Evolutionary conservation across 768 basidiomycete genomes (phyloP), one percentile per base, ranked within the genome.

Genomic region (Collybia nuda): DNA sequence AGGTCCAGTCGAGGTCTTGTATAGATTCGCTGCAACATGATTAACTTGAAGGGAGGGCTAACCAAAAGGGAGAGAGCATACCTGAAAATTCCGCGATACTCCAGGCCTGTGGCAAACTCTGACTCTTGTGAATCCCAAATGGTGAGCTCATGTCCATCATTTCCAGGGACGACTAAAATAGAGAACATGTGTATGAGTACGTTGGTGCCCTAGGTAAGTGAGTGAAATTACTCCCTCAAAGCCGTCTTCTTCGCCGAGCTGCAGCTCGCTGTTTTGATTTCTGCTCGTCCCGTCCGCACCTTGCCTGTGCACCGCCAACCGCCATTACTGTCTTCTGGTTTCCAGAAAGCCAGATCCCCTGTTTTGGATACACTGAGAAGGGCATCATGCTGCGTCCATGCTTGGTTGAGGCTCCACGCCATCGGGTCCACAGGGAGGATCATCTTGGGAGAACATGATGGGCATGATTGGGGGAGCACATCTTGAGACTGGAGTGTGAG

Each of bases 121-220:
- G 90, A 94, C 66, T 90, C 90, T 45, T 88, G 88, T 0, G 94
- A 97, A 67, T 98, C 93, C 96, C 96, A 98, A 15, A 98, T 93
- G 0, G 93, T 93, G 40, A 98, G 67, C 62, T 95, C 92, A 51
- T 89, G 78, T 0, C 86, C 87, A 17, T 81, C 78, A 0, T 74
- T 59, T 14, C 70, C 64, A 4, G 77, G 71, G 12, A 86, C 82
- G 53, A 93, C 91, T 93, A 17, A 2, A 38, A 50, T 38, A 41
- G 32, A 50, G 44, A 19, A 58, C 50, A 46, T 26, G n/a, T 7
- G 46, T 51, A 45, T 54, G 44, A 26, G 46, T 6, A 23, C 37
- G 24, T n/a, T n/a, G n/a, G 35, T 15, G 29, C 38, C 36, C 9
- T 28, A 29, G 23, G 37, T 42, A 42, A 26, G 29, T 19, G 29